Evolutionary conservation across 176 grass and related monocot genomes (phyloP).

Genomic region (Oryza glumipatula): DNA sequence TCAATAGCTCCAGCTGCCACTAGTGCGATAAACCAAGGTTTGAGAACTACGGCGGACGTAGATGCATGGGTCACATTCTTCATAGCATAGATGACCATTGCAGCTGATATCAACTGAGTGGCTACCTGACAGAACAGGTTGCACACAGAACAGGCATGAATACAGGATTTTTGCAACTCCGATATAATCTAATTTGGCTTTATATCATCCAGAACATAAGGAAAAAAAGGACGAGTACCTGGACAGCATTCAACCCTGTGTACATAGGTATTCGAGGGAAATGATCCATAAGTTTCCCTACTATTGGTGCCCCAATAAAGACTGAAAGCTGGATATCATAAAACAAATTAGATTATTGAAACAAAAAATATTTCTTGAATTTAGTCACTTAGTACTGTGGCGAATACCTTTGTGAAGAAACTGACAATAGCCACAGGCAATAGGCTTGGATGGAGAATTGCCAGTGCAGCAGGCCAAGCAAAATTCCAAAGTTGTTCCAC

Average conservation of each 20-base stretch:
- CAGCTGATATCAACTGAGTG: constrained; percentile 88
- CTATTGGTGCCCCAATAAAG: constrained; percentile 79
- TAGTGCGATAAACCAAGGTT: constrained; percentile 89
- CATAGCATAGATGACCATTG: constrained; percentile 85
- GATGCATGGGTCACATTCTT: constrained; percentile 51
- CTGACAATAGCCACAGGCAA: constrained; percentile 91
- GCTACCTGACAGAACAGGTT: constrained; percentile 64
- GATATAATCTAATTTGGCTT: neutral
- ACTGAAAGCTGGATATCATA: constrained; percentile 67
- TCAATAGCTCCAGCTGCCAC: constrained; percentile 78
- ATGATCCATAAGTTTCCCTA: constrained; percentile 95
- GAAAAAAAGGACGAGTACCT: constrained; percentile 57
- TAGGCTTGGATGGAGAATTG: constrained; percentile 85
- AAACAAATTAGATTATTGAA: constrained; percentile 46
- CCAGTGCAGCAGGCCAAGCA: constrained; percentile 84
- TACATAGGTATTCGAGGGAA: constrained; percentile 89
- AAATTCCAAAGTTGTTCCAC: constrained; percentile 98
- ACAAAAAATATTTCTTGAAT: neutral
- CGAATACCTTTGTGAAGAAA: constrained; percentile 90
- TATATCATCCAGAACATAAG: neutral
- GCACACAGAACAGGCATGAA: constrained; percentile 26
- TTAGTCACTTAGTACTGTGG: neutral
- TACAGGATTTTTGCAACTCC: neutral
- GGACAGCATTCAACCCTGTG: constrained; percentile 79
- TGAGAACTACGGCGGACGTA: constrained; percentile 68